Percentiles rank a stretch among this genome's conserved stretches.
Conservation (phyloP, 2,329 filamentous ascomycete species). For the Xylaria sp. region DNA sequence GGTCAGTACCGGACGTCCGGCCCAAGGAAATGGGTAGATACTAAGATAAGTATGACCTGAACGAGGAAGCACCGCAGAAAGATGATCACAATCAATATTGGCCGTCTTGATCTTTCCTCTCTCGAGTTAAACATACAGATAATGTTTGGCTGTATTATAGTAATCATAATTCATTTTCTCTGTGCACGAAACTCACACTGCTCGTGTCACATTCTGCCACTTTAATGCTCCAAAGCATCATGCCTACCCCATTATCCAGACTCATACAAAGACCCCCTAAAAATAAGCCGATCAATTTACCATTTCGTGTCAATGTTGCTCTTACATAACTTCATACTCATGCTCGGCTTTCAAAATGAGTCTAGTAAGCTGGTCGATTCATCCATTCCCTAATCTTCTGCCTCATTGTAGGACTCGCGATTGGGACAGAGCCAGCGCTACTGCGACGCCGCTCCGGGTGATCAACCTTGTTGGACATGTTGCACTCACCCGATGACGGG, state of each 20-base stretch:
- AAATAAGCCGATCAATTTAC: constrained; percentile 1
- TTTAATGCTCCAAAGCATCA: background rate
- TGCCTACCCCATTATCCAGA: background rate
- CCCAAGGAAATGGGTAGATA: background rate
- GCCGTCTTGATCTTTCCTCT: background rate
- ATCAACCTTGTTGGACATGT: constrained; percentile 44
- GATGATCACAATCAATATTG: background rate
- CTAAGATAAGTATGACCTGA: background rate
- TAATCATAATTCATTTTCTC: background rate
- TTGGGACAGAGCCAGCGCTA: constrained; percentile 39
- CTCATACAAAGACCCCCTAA: background rate
- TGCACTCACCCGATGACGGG: constrained; percentile 47
- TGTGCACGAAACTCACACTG: background rate
- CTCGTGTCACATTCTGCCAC: background rate
- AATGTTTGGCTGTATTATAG: background rate
- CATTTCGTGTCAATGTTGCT: background rate
- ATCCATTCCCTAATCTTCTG: constrained; percentile 47
- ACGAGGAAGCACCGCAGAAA: background rate
- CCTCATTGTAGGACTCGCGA: constrained; percentile 39
- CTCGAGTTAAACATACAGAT: background rate
- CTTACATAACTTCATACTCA: background rate
- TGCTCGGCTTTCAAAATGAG: background rate
- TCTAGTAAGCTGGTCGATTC: constrained; percentile 49
- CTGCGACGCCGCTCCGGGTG: constrained; percentile 47
- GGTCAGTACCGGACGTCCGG: constrained; percentile 14